phyloP scores from a whole-genome alignment of 192 early-diverging fungal species.

The Helicostylum pulchrum region DNA sequence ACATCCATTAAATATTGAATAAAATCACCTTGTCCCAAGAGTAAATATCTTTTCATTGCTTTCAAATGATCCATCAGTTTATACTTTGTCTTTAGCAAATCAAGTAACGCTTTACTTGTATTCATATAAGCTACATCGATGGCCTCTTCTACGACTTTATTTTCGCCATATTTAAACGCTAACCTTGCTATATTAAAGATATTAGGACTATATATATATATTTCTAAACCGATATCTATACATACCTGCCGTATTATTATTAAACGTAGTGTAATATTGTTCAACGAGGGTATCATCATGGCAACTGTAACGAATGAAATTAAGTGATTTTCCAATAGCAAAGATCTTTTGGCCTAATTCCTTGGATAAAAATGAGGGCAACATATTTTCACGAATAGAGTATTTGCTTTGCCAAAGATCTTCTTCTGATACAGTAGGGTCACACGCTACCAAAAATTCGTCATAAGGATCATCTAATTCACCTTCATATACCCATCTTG shows the following conservation, averaged over 20 bases:
- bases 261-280: conserved; percentile 13
- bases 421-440: conserved; percentile 54
- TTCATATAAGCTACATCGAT: conserved; percentile 68
- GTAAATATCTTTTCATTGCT: conserved; percentile 84
- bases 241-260: neutral
- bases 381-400: conserved; percentile 68
- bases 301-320: conserved; percentile 70
- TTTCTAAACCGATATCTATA: neutral
- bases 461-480: conserved; percentile 88
- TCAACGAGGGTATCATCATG: conserved; percentile 48
- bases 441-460: conserved; percentile 85
- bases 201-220: neutral
- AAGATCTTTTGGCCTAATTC: conserved; percentile 78
- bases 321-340: conserved; percentile 83
- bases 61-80: conserved; percentile 81
- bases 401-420: conserved; percentile 86
- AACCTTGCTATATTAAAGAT: neutral
- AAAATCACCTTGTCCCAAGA: conserved; percentile 95
- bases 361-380: conserved; percentile 80
- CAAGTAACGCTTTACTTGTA: conserved; percentile 76
- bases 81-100: conserved; percentile 74
- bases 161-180: conserved; percentile 64
- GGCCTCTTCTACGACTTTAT: conserved; percentile 65
- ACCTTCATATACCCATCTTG: conserved; percentile 91
- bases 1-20: conserved; percentile 84